Conservation (phyloP, 2,329 filamentous ascomycete genomes). For the Fusarium clavum region DNA sequence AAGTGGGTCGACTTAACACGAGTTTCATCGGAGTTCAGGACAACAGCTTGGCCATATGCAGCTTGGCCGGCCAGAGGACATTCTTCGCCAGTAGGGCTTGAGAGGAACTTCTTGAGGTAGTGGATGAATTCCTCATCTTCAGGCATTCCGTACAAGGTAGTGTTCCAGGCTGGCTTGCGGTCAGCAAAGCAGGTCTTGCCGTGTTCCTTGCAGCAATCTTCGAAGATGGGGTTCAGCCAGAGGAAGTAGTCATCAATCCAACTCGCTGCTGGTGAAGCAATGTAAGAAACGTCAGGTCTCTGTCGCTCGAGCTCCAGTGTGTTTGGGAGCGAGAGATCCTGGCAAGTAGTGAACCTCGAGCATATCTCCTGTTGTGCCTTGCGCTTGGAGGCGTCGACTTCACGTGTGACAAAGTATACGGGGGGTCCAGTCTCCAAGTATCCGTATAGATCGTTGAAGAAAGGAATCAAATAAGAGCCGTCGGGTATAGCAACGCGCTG, state of each 20-base stretch:
- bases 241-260: slow-evolving; percentile 98
- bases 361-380: slow-evolving; percentile 86
- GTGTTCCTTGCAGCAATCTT: slow-evolving; percentile 77
- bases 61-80: slow-evolving; percentile 92
- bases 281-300: slow-evolving; percentile 86
- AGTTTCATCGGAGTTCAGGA: slow-evolving; percentile 74
- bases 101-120: slow-evolving; percentile 86
- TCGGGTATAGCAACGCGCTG: slow-evolving; percentile 94
- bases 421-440: slow-evolving; percentile 94
- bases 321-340: slow-evolving; percentile 85
- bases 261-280: slow-evolving; percentile 87
- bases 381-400: slow-evolving; percentile 81
- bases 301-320: slow-evolving; percentile 95
- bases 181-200: slow-evolving; percentile 81
- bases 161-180: slow-evolving; percentile 86
- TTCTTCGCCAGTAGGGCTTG: slow-evolving; percentile 80
- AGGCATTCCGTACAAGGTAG: slow-evolving; percentile 90
- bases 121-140: slow-evolving; percentile 90
- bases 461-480: slow-evolving; percentile 93
- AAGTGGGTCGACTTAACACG: slow-evolving; percentile 89
- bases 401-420: slow-evolving; percentile 92
- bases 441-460: slow-evolving; percentile 94
- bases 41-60: slow-evolving; percentile 85
- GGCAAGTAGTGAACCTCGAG: slow-evolving; percentile 89
- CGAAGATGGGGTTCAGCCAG: slow-evolving; percentile 89